Base-by-base conservation (phyloP, 331 rosid genomes). In the Pyracantha coccinea region DNA sequence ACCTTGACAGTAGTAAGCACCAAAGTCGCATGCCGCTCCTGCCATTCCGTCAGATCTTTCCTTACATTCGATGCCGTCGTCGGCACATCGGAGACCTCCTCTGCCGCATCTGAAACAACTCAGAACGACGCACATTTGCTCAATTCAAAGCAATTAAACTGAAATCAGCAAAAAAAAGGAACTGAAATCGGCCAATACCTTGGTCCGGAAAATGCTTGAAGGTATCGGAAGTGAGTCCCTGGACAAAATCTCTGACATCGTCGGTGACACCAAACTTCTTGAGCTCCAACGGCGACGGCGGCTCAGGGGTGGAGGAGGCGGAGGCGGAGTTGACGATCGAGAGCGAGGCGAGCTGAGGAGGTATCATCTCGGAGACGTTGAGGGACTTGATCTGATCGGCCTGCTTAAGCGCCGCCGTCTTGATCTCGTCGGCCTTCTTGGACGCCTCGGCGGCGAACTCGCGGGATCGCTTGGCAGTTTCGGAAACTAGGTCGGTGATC, bases 391-490 rank as follows among this genome's bases (percentile, higher is more conserved):
- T 89, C 78, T 90, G 95, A 71, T 91, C 97, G n/a, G 97, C 97
- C 44, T 95, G 99, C 44, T 89, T 85, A 59, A 92, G 78, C 2
- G 99, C 99, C 27, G 95, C 99, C 25, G 82, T 38, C 70, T 89
- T 95, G 86, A 95, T 83, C 77, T 80, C 87, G 83, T 95, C 97
- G 62, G 99, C 99, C n/a, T 78, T 77, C 85, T 92, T 92, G 78
- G 99, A 95, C 35, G 99, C 97, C 67, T 95, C 99, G 12, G 96
- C 96, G 61, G 99, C 99, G 45, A 95, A 79, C 50, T 95, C 97
- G 54, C 82, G 88, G n/a, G 97, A 95, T 79, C 85, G 86, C 86
- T 95, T 92, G 70, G 99, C 81, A 66, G 99, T 92, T 77, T 92
- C 97, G 13, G 99, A 89, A 77, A 95, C 96, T 64, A 95, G 86